Evolutionary conservation across 768 basidiomycete species (phyloP).

Genomic region (Rhodotorula paludigena): DNA sequence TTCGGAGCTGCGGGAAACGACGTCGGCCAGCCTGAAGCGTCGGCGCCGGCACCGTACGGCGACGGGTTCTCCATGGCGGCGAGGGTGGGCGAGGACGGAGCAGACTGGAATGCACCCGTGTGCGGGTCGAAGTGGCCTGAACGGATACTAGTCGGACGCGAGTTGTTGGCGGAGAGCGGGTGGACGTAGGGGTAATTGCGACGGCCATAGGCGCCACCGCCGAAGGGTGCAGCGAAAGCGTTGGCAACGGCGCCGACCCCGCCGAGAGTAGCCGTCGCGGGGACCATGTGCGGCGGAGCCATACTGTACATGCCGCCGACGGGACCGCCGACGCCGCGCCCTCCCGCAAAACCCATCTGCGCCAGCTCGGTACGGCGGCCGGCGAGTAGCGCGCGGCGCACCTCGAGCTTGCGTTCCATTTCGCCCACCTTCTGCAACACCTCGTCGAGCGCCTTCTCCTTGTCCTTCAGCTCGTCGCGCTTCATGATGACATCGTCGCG

Average conservation of each 20-base stretch:
- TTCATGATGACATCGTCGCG: slow-evolving; percentile 57
- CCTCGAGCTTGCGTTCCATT: slow-evolving; percentile 40
- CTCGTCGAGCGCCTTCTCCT: slow-evolving; percentile 55
- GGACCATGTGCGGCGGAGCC: slow-evolving; percentile 47
- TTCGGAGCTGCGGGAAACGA: slow-evolving; percentile 11
- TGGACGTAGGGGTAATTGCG: slow-evolving; percentile 42
- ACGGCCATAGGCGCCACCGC: slow-evolving; percentile 38
- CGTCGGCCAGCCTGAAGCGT: slow-evolving; percentile 13
- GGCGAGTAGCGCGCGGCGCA: slow-evolving; percentile 33
- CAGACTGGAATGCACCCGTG: slow-evolving; percentile 31
- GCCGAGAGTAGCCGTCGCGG: slow-evolving; percentile 33
- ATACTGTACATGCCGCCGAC: slow-evolving; percentile 48
- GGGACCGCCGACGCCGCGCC: slow-evolving; percentile 5
- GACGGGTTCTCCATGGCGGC: slow-evolving; percentile 20
- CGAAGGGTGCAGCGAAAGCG: slow-evolving; percentile 38
- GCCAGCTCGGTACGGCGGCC: slow-evolving; percentile 34
- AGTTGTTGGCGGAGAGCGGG: slow-evolving; percentile 32
- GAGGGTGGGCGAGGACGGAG: slow-evolving; percentile 26
- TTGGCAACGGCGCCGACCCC: slow-evolving; percentile 39
- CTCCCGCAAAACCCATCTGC: slow-evolving; percentile 14
- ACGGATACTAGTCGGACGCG: slow-evolving; percentile 32
- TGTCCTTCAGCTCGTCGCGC: slow-evolving; percentile 56
- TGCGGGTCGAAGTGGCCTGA: slow-evolving; percentile 33
- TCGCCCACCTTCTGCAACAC: slow-evolving; percentile 38
- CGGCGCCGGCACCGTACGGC: not conserved